Conservation (phyloP, 148 eudicot genomes). For the Dianthus caryophyllus region DNA sequence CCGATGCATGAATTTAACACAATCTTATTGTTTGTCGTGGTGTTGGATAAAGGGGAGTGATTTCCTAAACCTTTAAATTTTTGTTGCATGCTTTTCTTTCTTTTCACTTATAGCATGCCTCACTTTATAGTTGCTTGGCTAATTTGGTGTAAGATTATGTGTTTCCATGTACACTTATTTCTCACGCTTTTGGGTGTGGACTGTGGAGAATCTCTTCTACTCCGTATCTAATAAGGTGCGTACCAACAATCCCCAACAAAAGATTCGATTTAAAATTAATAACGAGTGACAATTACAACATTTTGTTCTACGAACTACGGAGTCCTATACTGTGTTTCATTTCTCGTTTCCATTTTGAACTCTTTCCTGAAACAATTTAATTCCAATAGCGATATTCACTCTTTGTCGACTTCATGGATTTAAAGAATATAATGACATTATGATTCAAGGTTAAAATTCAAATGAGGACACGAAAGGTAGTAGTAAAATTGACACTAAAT, state of each 20-base stretch:
- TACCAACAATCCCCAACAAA: background rate
- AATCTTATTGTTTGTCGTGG: too few species aligned
- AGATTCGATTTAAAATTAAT: background rate
- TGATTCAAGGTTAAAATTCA: too few species aligned
- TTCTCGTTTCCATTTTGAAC: background rate
- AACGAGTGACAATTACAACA: background rate
- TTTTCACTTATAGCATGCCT: constrained; percentile 16
- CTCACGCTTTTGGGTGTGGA: constrained; percentile 3
- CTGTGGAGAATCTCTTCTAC: too few species aligned
- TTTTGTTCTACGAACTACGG: too few species aligned
- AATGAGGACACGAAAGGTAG: background rate
- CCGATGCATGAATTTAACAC: too few species aligned
- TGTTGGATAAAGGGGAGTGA: constrained; percentile 7
- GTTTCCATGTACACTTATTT: background rate
- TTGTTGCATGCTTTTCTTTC: background rate
- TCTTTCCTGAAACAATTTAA: too few species aligned
- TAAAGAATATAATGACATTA: too few species aligned
- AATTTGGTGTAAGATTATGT: constrained; percentile 7
- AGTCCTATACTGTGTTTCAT: background rate
- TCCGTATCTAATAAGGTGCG: too few species aligned
- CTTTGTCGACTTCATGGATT: too few species aligned
- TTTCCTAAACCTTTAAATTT: constrained; percentile 14
- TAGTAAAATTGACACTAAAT: background rate
- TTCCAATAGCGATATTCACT: too few species aligned
- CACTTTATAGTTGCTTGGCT: constrained; percentile 22